phyloP scores from a whole-genome alignment of 305 asterid genomes.

The Rubia tinctorum region DNA sequence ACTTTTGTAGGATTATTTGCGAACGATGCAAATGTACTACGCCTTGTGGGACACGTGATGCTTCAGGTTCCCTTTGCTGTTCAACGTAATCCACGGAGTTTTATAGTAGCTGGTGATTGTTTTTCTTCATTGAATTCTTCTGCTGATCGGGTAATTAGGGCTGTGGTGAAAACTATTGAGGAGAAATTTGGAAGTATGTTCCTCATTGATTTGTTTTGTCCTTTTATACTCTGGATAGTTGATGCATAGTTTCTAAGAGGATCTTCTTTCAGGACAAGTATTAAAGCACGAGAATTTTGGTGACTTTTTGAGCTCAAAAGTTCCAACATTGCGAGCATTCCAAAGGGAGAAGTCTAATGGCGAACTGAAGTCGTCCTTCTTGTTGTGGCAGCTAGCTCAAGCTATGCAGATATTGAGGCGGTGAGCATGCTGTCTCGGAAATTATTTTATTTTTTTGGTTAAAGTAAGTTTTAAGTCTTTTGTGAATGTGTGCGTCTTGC shows the following conservation, averaged over 20 bases:
- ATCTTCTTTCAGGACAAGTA: constrained; percentile 77
- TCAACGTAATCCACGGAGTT: constrained; percentile 78
- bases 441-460: neutral
- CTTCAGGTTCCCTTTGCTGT: constrained; percentile 76
- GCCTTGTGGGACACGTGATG: constrained; percentile 91
- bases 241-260: constrained; percentile 29
- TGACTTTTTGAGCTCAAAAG: constrained; percentile 63
- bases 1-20: constrained; percentile 88
- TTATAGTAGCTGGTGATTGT: constrained; percentile 82
- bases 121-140: constrained; percentile 58
- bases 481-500: constrained; percentile 17
- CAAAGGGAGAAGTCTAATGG: constrained; percentile 49
- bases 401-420: constrained; percentile 70
- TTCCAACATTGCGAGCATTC: constrained; percentile 73
- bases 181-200: constrained; percentile 87
- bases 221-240: neutral
- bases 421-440: constrained; percentile 38
- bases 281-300: constrained; percentile 77
- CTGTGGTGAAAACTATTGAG: constrained; percentile 71
- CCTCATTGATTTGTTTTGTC: neutral
- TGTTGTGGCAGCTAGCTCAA: constrained; percentile 45
- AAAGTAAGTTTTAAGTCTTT: constrained; percentile 5
- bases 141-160: constrained; percentile 53
- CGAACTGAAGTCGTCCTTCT: constrained; percentile 43
- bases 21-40: constrained; percentile 74